A percentile compares a stretch with the other conserved stretches of the same genome.
phyloP scores from a whole-genome alignment of 2,329 filamentous ascomycete genomes.

The Botrytis fabae region DNA sequence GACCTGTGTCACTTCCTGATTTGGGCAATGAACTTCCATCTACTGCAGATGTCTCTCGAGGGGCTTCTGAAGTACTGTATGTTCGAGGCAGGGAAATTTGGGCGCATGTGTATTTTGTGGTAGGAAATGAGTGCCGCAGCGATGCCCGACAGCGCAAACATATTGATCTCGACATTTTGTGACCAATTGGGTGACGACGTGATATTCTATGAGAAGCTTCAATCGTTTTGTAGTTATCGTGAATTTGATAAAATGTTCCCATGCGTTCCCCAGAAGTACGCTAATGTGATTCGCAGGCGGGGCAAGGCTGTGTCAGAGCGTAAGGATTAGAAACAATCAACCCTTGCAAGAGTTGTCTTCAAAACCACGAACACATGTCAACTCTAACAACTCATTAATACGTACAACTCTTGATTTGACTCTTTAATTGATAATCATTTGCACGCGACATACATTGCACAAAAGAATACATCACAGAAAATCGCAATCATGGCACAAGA shows the following conservation, averaged over 20 bases:
- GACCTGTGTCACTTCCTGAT: background rate
- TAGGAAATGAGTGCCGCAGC: conserved; percentile 10
- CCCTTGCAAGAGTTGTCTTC: conserved; percentile 12
- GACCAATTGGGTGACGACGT: background rate
- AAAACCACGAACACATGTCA: conserved; percentile 23
- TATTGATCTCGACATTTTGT: conserved; percentile 18
- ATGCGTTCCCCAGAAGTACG: background rate
- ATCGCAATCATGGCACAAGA: conserved; percentile 67
- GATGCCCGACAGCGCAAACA: conserved; percentile 31
- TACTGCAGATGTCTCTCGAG: background rate
- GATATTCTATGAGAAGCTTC: background rate
- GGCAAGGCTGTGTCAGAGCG: conserved; percentile 14
- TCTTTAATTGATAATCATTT: background rate
- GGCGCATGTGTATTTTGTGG: background rate
- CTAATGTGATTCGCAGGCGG: conserved; percentile 15
- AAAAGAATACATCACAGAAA: background rate
- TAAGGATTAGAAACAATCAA: conserved; percentile 5
- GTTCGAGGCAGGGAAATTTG: background rate
- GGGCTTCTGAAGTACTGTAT: conserved; percentile 6
- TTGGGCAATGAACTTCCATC: background rate
- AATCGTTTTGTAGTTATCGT: background rate
- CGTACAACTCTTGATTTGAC: conserved; percentile 47
- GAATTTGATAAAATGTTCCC: background rate
- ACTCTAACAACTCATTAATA: conserved; percentile 52
- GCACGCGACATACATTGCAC: background rate